Base-by-base conservation (phyloP, 371 early-diverging fungal species). In the Lichtheimia hyalospora region DNA sequence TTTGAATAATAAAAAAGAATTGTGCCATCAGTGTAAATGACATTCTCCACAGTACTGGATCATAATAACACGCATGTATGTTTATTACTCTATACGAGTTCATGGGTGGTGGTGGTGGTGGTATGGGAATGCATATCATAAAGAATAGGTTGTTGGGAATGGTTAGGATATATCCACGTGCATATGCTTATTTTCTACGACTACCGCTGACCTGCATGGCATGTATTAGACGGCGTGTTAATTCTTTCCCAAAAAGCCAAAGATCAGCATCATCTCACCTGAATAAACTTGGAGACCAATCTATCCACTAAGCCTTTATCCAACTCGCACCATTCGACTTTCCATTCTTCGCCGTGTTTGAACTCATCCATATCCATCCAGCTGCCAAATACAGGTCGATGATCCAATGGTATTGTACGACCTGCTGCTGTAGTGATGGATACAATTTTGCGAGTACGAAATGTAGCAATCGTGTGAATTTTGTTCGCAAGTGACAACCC, bases 381-480 rank as follows among this genome's bases (percentile, higher is more conserved):
- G 46, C 63, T 77, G 16, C 74, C 74, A 69, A 74, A 72, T 5
- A 77, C 58, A 5, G 71, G 77, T 13, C 64, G 49, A 43, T 70
- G 54, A 50, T 74, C 71, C 4, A 81, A 46, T 2, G 81, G 75
- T n/a, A 81, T 55, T 10, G 63, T 58, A 49, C 78, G 65, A 12
- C 78, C 78, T 1, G 71, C 65, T 34, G 72, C 68, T 0, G 74
- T 72, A 3, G 74, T 66, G 39, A 81, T 81, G 0, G 71, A 66
- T 25, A 75, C 50, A 34, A 81, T 71, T 20, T 74, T 75, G n/a
- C 71, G 60, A 3, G 81, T 81, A 40, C 76, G 62, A 55, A 77
- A 77, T 0, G 81, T 81, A 12, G 81, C 81, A 52, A 81, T 77
- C 3, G 60, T 68, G 52, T 75, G 71, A 5, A 81, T 81, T 39